phyloP scores from a whole-genome alignment of 176 grass and related monocot species.

The Carex pumila region DNA sequence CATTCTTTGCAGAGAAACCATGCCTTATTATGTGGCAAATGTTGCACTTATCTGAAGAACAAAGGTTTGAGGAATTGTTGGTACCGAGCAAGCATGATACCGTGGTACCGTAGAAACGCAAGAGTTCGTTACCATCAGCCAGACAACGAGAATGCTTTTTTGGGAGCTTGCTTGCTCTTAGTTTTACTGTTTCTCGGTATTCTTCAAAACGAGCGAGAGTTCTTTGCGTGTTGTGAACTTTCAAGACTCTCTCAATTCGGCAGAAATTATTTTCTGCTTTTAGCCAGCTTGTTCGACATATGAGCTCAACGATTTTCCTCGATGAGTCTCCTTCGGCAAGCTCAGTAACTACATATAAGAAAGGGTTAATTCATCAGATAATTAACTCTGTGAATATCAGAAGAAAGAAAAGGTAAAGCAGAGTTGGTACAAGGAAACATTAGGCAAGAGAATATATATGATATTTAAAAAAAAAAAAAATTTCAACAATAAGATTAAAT shows the following conservation, averaged over 20 bases:
- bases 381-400: not conserved
- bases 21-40: constrained; percentile 72
- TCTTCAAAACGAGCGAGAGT: constrained; percentile 85
- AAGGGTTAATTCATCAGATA: not conserved
- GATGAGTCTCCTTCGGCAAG: constrained; percentile 94
- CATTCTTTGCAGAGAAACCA: constrained; percentile 52
- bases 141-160: constrained; percentile 91
- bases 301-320: constrained; percentile 95
- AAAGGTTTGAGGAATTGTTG: constrained; percentile 38
- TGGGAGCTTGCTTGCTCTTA: constrained; percentile 68
- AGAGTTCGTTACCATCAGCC: constrained; percentile 83
- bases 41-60: constrained; percentile 52
- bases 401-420: not conserved
- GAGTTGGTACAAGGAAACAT: not conserved
- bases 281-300: constrained; percentile 80
- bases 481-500: too few species aligned
- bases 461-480: too few species aligned
- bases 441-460: not conserved
- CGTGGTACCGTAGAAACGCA: constrained; percentile 79
- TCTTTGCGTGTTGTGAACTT: constrained; percentile 97
- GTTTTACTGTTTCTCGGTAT: constrained; percentile 80
- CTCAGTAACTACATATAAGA: constrained; percentile 55
- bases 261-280: constrained; percentile 80
- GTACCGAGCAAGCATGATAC: constrained; percentile 47
- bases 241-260: constrained; percentile 79